Percentiles rank a stretch among this genome's conserved stretches.
Conservation (phyloP, 1,284 basidiomycete species). For the Sporisorium iseilematis-ciliati region DNA sequence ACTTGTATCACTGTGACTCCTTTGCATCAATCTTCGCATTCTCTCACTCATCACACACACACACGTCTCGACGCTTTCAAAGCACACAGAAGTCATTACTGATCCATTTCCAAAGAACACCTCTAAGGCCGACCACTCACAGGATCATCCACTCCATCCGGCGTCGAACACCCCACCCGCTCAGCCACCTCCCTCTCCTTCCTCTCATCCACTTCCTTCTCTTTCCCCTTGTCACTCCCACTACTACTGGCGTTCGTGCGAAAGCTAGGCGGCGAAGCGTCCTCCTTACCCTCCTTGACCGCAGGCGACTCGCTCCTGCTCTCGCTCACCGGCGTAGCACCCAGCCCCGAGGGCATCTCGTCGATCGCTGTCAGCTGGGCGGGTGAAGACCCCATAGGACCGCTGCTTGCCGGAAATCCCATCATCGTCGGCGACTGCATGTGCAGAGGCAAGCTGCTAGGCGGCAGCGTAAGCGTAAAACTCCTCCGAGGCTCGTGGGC, state of each 20-base stretch:
- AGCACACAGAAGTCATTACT: too few species aligned
- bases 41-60: background rate
- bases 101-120: background rate
- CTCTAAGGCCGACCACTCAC: slow-evolving; percentile 6
- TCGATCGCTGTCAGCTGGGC: slow-evolving; percentile 46
- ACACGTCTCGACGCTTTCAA: too few species aligned
- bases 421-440: background rate
- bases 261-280: slow-evolving; percentile 25
- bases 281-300: background rate
- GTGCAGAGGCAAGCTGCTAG: slow-evolving; percentile 34
- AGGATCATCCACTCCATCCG: slow-evolving; percentile 31
- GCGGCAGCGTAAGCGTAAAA: slow-evolving; percentile 32
- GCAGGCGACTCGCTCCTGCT: slow-evolving; percentile 26
- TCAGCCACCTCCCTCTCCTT: slow-evolving; percentile 17
- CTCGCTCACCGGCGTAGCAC: slow-evolving; percentile 24
- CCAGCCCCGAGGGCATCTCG: slow-evolving; percentile 31
- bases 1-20: slow-evolving; percentile 12
- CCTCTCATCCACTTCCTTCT: background rate
- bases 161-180: slow-evolving; percentile 36
- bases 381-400: slow-evolving; percentile 15
- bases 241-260: slow-evolving; percentile 6
- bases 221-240: slow-evolving; percentile 28
- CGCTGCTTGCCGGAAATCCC: too few species aligned
- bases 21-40: slow-evolving; percentile 3
- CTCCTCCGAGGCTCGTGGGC: slow-evolving; percentile 27